Base-by-base conservation (phyloP, 225 moss, liverwort and hornwort genomes). In the Takakia lepidozioides region DNA sequence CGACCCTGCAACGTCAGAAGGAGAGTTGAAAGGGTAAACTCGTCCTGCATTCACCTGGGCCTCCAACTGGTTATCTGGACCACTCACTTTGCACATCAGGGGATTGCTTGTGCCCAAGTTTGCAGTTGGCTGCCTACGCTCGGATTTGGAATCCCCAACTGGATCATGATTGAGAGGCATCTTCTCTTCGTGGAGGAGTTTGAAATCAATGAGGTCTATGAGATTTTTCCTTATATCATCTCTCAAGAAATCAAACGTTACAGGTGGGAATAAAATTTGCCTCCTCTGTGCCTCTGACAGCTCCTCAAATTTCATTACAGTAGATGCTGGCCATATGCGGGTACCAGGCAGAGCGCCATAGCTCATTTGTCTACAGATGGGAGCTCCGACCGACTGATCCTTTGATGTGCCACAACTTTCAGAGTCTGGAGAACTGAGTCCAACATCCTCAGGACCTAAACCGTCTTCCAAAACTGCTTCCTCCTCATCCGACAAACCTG, bases 391-490 rank as follows among this genome's bases (percentile, higher is more conserved):
- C n/a, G n/a, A n/a, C n/a, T n/a, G n/a, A n/a, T n/a, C n/a, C n/a
- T 43, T 66, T 10, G 29, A 27, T 60, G 79, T 53, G 45, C 34
- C 39, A 66, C 54, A 46, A 29, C 67, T 70, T 1, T 63, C 70
- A 49, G 60, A 22, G 30, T 70, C 62, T 27, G 64, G 64, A 49
- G 67, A 66, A 56, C 24, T 39, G 25, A 54, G 64, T 54, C 54
- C 67, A 26, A 45, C 67, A 32, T 80, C 80, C 57, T 80, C 80
- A 15, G 80, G 80, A 48, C 80, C 74, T 49, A 80, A 34, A 20
- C 80, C 80, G 55, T 80, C 80, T 57, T 74, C 70, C 54, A 71
- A 70, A 39, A 80, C 67, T 49, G 80, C 74, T 18, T 80, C 70
- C 40, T 73, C 74, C 49, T 71, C 80, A 32, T 32, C 32, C 7